Conservation (phyloP, 345 rosid genomes). For the Luvunga scandens region DNA sequence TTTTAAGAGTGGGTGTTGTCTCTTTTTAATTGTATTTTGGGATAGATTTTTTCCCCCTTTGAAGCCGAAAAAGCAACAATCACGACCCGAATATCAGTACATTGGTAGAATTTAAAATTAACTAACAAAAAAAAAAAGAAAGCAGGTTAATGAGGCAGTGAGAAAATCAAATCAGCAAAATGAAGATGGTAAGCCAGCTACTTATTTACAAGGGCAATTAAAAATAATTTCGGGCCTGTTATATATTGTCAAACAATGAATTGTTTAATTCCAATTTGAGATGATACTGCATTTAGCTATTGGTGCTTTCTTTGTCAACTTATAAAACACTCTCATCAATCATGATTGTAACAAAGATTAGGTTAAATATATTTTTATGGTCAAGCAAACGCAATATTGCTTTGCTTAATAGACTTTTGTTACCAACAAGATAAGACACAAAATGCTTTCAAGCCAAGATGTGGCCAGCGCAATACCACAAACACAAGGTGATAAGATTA, state of each 20-base stretch:
- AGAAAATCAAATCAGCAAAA: not conserved
- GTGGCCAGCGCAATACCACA: not conserved
- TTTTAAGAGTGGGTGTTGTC: too few relatives aligned
- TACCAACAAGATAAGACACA: slow-evolving; percentile 1
- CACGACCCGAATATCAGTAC: too few relatives aligned
- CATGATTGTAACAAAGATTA: not conserved
- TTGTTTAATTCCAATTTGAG: not conserved
- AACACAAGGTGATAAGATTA: not conserved
- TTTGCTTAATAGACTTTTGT: slow-evolving; percentile 14
- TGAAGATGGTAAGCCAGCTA: not conserved
- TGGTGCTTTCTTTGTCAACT: not conserved
- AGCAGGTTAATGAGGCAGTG: too few relatives aligned
- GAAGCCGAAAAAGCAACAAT: too few relatives aligned
- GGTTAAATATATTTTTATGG: not conserved
- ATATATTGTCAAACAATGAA: not conserved
- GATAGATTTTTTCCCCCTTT: too few relatives aligned
- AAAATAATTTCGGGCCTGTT: not conserved
- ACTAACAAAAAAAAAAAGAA: too few relatives aligned
- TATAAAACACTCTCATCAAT: not conserved
- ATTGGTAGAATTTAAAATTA: too few relatives aligned
- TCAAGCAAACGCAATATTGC: not conserved
- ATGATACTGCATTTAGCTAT: not conserved
- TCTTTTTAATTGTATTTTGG: too few relatives aligned
- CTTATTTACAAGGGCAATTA: not conserved
- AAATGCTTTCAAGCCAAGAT: slow-evolving; percentile 30